A percentile compares a stretch with the other conserved stretches of the same genome.
Conservation (phyloP, 192 early-diverging fungal genomes). For the Rhizophagus clarus region DNA sequence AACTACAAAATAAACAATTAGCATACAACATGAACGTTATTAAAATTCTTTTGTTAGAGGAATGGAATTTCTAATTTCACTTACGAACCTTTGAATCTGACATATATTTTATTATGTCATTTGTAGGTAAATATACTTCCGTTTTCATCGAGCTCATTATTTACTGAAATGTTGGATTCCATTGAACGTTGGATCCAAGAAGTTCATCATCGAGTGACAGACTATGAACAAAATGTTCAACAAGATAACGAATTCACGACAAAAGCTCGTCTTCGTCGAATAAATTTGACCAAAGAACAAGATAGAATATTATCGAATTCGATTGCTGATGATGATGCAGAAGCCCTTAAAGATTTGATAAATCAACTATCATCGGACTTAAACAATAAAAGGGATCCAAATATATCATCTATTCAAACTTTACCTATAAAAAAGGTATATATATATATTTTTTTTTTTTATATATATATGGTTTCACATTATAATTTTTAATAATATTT, state of each 20-base stretch:
- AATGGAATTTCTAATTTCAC: not conserved
- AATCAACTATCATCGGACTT: not conserved
- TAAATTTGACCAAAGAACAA: not conserved
- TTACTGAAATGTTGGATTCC: not conserved
- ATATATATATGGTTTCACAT: not conserved
- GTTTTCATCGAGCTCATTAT: not conserved
- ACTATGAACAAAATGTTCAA: not conserved
- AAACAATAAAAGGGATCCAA: not conserved
- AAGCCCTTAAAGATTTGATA: not conserved
- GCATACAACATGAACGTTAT: not conserved
- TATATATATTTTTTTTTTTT: not conserved
- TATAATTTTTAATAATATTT: slow-evolving; percentile 16
- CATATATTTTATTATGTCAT: not conserved
- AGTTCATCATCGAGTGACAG: not conserved
- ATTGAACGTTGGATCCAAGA: slow-evolving; percentile 1
- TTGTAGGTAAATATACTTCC: not conserved
- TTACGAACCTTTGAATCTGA: not conserved
- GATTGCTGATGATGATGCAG: not conserved
- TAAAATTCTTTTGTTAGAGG: no score
- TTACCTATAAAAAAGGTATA: not conserved
- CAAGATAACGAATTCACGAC: not conserved
- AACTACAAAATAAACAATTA: no score
- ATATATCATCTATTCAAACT: not conserved
- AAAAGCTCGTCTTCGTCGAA: not conserved
- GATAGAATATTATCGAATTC: not conserved